Evolutionary conservation across 2,329 filamentous ascomycete genomes (phyloP), one percentile per base, ranked within the genome.

Genomic region (Ascosphaera acerosa): DNA sequence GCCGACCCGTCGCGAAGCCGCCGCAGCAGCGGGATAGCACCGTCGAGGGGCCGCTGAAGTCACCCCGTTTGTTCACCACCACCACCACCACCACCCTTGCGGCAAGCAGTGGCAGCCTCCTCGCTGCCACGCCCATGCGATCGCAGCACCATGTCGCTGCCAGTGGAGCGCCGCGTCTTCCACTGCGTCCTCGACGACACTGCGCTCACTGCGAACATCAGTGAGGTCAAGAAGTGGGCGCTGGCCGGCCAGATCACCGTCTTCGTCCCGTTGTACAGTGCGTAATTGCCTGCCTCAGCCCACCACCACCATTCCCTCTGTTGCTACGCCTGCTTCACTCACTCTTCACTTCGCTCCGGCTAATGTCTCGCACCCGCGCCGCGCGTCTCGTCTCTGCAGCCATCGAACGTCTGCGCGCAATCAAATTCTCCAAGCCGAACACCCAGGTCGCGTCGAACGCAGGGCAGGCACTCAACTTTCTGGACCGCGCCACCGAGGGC

Each of bases 171-270:
- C 40, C 59, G 57, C 42, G 48, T 55, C 39, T 57, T 61, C 39
- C 54, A 59, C 44, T 62, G 59, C 48, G 55, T 61, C 37, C 55
- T 60, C 37, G 59, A 63, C 42, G 59, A 61, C 39, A 61, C 58
- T 31, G 57, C 57, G 30, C 43, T 63, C 34, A 58, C 56, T 29
- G 56, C 57, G 32, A 61, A 58, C 36, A 58, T 63, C 38, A 55
- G 54, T 34, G 58, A 61, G 41, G 57, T 63, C 36, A 62, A 62
- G 44, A 52, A 51, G 43, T 62, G 58, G 55, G 56, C 58, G 31
- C 50, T 53, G 16, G 53, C 58, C 33, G 57, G 58, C 18, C 49
- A 52, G 22, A 54, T 62, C 32, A 57, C 52, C 36, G 51, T 63
- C 23, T 52, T 60, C 33, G 56, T 63, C 33, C 59, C 59, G 33